Evolutionary conservation across 2,329 filamentous ascomycete genomes (phyloP).

Genomic region (Trichophyton simii): DNA sequence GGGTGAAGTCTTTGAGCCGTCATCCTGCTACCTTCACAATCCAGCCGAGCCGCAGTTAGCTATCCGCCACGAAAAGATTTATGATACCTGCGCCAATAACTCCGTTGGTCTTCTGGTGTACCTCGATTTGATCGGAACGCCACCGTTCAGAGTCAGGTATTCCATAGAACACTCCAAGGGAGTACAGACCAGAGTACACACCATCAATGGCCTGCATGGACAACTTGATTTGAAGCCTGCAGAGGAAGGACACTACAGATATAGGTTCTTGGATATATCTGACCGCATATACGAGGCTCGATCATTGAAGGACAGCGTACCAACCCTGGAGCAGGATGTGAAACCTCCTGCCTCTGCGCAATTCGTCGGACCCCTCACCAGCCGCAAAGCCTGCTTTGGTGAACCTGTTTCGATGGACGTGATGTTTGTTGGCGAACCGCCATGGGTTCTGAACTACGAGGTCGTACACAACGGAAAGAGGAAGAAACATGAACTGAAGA

Average conservation of each 20-base stretch:
- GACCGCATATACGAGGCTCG: slow-evolving; percentile 68
- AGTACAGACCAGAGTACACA: slow-evolving; percentile 42
- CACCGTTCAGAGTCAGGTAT: slow-evolving; percentile 77
- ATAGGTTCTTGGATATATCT: slow-evolving; percentile 67
- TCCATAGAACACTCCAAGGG: slow-evolving; percentile 52
- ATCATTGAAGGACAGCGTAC: slow-evolving; percentile 47
- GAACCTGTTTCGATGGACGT: slow-evolving; percentile 65
- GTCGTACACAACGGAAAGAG: slow-evolving; percentile 80
- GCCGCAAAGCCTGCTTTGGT: slow-evolving; percentile 64
- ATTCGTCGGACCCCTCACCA: slow-evolving; percentile 46
- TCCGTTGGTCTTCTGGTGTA: slow-evolving; percentile 82
- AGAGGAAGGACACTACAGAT: slow-evolving; percentile 73
- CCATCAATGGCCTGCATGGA: slow-evolving; percentile 59
- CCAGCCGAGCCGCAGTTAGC: slow-evolving; percentile 72
- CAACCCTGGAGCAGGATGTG: slow-evolving; percentile 72
- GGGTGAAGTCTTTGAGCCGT: slow-evolving; percentile 83
- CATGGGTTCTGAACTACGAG: slow-evolving; percentile 86
- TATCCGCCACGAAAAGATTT: slow-evolving; percentile 65
- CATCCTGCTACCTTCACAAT: slow-evolving; percentile 84
- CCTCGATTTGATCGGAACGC: slow-evolving; percentile 79
- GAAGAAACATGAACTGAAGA: slow-evolving; percentile 53
- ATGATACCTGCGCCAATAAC: slow-evolving; percentile 89
- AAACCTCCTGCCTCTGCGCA: slow-evolving; percentile 78
- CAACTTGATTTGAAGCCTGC: slow-evolving; percentile 74
- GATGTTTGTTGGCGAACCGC: slow-evolving; percentile 64